Conservation (phyloP, 495 filamentous ascomycete genomes). For the Friedmanniomyces simplex region DNA sequence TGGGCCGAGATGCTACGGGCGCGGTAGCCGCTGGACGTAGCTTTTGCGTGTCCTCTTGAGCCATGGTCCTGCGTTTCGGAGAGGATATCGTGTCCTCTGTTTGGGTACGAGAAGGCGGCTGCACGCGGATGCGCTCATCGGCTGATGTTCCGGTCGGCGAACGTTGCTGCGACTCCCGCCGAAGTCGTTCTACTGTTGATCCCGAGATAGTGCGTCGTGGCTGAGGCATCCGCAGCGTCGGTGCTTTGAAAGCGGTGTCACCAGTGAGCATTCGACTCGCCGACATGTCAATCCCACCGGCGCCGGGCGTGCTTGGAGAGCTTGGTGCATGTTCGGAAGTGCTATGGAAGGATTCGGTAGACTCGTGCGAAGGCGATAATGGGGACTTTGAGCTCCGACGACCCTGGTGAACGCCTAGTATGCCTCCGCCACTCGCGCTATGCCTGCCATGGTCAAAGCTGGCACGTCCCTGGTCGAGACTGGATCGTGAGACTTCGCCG, state of each 20-base stretch:
- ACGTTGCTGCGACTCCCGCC: slow-evolving; percentile 25
- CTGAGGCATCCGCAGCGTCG: slow-evolving; percentile 5
- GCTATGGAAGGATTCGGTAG: slow-evolving; percentile 50
- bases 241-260: slow-evolving; percentile 83
- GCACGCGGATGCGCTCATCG: background rate
- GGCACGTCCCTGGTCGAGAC: slow-evolving; percentile 25
- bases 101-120: slow-evolving; percentile 3
- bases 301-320: background rate
- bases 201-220: background rate
- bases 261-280: slow-evolving; percentile 81
- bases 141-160: background rate
- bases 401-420: slow-evolving; percentile 15
- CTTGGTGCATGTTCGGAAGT: slow-evolving; percentile 8
- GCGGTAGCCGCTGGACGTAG: background rate
- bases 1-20: slow-evolving; percentile 34
- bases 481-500: slow-evolving; percentile 27
- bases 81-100: background rate
- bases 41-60: background rate
- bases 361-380: slow-evolving; percentile 60
- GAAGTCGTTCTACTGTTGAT: slow-evolving; percentile 23
- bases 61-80: background rate
- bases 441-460: slow-evolving; percentile 31
- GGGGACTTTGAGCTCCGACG: slow-evolving; percentile 28
- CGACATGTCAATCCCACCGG: slow-evolving; percentile 35
- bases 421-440: slow-evolving; percentile 39